Evolutionary conservation across 2,329 filamentous ascomycete species (phyloP).

Genomic region (Zasmidium angulare): DNA sequence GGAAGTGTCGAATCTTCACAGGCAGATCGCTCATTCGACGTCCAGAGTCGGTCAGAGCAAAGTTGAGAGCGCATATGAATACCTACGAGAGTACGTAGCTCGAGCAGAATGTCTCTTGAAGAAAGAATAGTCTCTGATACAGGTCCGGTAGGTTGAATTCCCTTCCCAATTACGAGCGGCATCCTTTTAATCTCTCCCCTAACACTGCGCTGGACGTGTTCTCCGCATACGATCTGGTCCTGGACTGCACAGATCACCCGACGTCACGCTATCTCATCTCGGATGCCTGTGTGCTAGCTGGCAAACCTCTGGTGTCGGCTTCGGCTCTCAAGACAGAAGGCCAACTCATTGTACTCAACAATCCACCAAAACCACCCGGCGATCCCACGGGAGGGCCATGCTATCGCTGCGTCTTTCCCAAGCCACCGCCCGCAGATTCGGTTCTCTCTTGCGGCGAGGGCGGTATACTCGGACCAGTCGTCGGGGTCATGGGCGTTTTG

Average conservation of each 20-base stretch:
- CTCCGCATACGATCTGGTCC: constrained; percentile 72
- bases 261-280: constrained; percentile 90
- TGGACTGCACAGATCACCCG: constrained; percentile 95
- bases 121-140: constrained; percentile 5
- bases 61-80: constrained; percentile 66
- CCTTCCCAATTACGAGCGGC: constrained; percentile 61
- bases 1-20: constrained; percentile 86
- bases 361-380: constrained; percentile 65
- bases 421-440: constrained; percentile 77
- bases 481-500: constrained; percentile 88
- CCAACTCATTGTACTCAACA: constrained; percentile 85
- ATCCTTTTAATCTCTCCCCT: constrained; percentile 66
- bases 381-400: constrained; percentile 70
- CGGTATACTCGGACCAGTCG: constrained; percentile 87
- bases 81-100: constrained; percentile 44
- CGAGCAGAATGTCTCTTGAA: not conserved
- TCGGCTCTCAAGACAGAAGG: constrained; percentile 87
- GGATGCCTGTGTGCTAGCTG: constrained; percentile 77
- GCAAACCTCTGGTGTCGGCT: constrained; percentile 81
- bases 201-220: constrained; percentile 68
- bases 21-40: constrained; percentile 80
- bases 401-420: constrained; percentile 90
- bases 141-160: constrained; percentile 61
- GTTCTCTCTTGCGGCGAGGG: constrained; percentile 89
- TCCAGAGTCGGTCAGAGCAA: constrained; percentile 72